A percentile compares a stretch with the other conserved stretches of the same genome.
phyloP scores from a whole-genome alignment of 495 filamentous ascomycete species.

The Tuber calosporum region DNA sequence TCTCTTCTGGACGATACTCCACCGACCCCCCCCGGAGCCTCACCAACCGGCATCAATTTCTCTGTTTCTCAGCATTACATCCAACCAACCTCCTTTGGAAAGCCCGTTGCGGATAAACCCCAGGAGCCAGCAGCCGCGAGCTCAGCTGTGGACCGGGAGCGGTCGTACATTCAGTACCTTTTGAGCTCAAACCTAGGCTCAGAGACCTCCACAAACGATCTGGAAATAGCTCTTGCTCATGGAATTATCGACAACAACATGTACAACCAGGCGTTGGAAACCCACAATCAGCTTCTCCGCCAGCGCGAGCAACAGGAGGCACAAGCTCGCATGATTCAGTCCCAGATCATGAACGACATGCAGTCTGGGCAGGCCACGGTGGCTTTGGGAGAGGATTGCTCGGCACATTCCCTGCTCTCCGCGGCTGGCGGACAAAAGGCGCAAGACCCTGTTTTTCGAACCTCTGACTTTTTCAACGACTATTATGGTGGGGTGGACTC shows the following conservation, averaged over 20 bases:
- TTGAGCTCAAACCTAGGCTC: slow-evolving; percentile 34
- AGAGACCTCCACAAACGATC: slow-evolving; percentile 26
- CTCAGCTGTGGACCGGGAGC: slow-evolving; percentile 14
- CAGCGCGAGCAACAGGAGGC: slow-evolving; percentile 18
- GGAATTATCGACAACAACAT: slow-evolving; percentile 28
- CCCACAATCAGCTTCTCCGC: slow-evolving; percentile 20
- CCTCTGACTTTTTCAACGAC: slow-evolving; percentile 35
- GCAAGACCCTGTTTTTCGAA: slow-evolving; percentile 15
- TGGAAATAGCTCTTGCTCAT: slow-evolving; percentile 36
- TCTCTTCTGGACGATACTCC: slow-evolving; percentile 42
- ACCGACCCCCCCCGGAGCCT: slow-evolving; percentile 14
- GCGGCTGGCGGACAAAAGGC: slow-evolving; percentile 11
- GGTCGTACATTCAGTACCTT: slow-evolving; percentile 37
- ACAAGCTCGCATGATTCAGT: slow-evolving; percentile 5
- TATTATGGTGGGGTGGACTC: slow-evolving; percentile 34
- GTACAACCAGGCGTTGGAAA: slow-evolving; percentile 20
- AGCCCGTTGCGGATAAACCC: neutral
- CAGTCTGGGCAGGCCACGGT: neutral
- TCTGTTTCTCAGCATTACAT: slow-evolving; percentile 69
- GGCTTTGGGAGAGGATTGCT: slow-evolving; percentile 33
- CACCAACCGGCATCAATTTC: slow-evolving; percentile 50
- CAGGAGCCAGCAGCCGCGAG: slow-evolving; percentile 7
- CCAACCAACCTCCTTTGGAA: slow-evolving; percentile 44
- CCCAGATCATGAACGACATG: slow-evolving; percentile 9
- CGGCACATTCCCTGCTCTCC: slow-evolving; percentile 23